Base-by-base conservation (phyloP, 805 yeast species). In the Saccharomycopsis oosterbeekiorum region DNA sequence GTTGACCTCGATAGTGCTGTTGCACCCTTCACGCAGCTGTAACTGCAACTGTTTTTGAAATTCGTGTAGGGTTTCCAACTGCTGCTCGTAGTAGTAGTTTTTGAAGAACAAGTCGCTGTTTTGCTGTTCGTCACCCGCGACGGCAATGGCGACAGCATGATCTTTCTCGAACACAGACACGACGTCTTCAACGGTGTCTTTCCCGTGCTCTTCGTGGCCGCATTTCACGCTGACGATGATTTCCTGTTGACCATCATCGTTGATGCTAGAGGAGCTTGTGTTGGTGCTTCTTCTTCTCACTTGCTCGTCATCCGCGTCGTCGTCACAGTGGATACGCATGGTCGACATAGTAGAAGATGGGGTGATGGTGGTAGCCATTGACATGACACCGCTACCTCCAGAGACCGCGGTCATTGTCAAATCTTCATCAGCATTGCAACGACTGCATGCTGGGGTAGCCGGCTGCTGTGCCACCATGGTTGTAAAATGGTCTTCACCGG, bases 321-420 rank as follows among this genome's bases (percentile, higher is more conserved):
- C 29, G 9, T 47, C 34, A n/a, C 53, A 5, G 21, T 47, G 19
- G 53, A 47, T 47, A 17, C 53, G 53, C 53, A 47, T 47, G n/a
- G 34, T 47, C 14, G 53, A 47, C 53, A 47, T 47, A 21, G 53
- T 47, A 47, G 53, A 47, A 47, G 53, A 47, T 21, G 53, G 53
- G 4, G 53, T 47, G 5, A 47, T 47, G 53, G 53, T 29, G 6
- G 34, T 29, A 29, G 34, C 6, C 6, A 29, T 6, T 29, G 34
- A 29, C 6, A 6, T 29, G 6, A 29, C 6, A 29, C 34, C 34
- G 6, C 34, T 29, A 29, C 34, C 34, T 29, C 34, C 34, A 4
- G 34, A 29, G 34, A 29, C 34, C 34, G 34, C 34, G 34, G 34
- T 29, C 34, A 29, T 29, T 4, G 34, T 29, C 34, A 29, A 29